Conservation (phyloP, 768 basidiomycete species). For the Pleurotus tuoliensis region DNA sequence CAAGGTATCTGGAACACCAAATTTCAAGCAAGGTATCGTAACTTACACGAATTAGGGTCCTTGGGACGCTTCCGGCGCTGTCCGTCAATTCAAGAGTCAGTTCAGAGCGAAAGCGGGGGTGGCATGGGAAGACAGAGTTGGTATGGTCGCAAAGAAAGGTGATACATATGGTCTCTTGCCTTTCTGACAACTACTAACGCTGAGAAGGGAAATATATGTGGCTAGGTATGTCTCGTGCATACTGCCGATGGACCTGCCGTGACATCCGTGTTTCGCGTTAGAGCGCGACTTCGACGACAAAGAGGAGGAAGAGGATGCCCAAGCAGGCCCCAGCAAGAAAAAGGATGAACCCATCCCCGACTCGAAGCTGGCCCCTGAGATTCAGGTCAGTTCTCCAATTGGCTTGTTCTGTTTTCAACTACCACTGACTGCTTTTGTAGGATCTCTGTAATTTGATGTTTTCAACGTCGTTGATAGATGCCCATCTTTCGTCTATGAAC, state of each 20-base stretch:
- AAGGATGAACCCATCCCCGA: constrained; percentile 40
- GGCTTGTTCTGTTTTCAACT: neutral
- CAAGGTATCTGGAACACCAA: constrained; percentile 31
- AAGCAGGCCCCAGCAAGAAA: constrained; percentile 22
- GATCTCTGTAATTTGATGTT: constrained; percentile 49
- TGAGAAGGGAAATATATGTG: constrained; percentile 55
- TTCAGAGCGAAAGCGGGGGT: constrained; percentile 51
- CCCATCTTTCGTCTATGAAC: constrained; percentile 56
- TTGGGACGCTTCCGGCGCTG: constrained; percentile 31
- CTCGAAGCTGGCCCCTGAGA: constrained; percentile 36
- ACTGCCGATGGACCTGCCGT: neutral
- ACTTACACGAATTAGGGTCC: constrained; percentile 37
- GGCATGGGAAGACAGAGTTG: constrained; percentile 46
- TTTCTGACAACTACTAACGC: neutral
- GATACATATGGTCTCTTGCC: neutral
- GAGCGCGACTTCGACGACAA: constrained; percentile 55
- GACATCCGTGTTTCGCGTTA: constrained; percentile 11
- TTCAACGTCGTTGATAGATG: constrained; percentile 50
- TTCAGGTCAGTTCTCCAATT: constrained; percentile 32
- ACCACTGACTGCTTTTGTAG: constrained; percentile 18
- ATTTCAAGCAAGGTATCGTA: neutral
- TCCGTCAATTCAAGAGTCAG: constrained; percentile 56
- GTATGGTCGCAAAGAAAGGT: constrained; percentile 52
- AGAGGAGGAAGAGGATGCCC: constrained; percentile 35
- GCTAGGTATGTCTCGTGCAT: constrained; percentile 38